Evolutionary conservation across 2,329 filamentous ascomycete species (phyloP).

Genomic region (Dryadomyces quercus-mongolicae): DNA sequence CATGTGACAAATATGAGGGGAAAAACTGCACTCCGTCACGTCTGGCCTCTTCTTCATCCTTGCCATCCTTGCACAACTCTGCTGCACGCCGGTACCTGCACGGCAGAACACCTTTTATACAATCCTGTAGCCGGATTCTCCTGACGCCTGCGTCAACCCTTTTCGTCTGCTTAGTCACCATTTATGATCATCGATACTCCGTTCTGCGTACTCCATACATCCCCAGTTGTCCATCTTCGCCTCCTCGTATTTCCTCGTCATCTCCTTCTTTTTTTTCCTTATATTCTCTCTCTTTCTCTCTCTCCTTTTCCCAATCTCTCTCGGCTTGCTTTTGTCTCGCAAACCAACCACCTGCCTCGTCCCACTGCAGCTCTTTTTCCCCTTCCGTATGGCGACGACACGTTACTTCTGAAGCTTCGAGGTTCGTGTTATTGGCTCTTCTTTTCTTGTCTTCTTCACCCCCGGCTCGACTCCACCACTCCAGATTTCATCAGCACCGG

Average conservation of each 20-base stretch:
- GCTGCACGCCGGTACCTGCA: background rate
- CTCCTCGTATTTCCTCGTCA: background rate
- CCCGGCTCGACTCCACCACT: background rate
- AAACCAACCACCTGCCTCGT: background rate
- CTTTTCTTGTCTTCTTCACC: background rate
- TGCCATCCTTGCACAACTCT: background rate
- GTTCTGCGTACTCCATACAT: too few species aligned
- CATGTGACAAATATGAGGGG: conserved; percentile 8
- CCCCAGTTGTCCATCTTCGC: background rate
- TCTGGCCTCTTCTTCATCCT: background rate
- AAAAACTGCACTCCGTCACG: conserved; percentile 40
- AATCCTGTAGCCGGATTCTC: too few species aligned
- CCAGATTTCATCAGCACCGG: background rate
- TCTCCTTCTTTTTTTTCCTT: background rate
- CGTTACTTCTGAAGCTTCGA: background rate
- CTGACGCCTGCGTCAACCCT: too few species aligned
- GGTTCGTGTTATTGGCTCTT: background rate
- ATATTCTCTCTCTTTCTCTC: background rate
- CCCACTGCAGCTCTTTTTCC: background rate
- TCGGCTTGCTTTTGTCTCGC: background rate
- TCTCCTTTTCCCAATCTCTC: background rate
- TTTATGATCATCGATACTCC: background rate
- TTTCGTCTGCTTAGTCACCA: too few species aligned
- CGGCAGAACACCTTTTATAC: background rate
- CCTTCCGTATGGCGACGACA: background rate